Base-by-base conservation (phyloP, 176 grass and related monocot genomes). In the Saccharum officinarum region DNA sequence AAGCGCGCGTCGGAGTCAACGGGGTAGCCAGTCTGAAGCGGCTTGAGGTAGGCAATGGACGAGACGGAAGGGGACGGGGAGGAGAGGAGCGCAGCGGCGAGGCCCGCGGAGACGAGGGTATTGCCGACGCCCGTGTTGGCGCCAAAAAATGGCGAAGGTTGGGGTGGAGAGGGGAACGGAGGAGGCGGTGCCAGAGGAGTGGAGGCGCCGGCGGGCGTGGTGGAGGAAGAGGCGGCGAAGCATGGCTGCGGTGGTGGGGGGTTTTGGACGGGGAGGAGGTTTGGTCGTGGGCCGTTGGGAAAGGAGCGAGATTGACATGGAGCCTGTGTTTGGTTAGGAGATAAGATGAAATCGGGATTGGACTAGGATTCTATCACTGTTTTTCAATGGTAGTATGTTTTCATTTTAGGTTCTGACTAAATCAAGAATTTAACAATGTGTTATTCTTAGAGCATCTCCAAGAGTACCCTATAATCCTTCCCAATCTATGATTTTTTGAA, bases 101-200 rank as follows among this genome's bases (percentile, higher is more conserved):
- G 91, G 14, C 96, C 96, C 31, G 93, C 82, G 72, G 91, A 98
- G 55, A 95, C 91, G 62, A 95, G 85, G 46, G 96, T 98, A 83
- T 98, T 98, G 80, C 96, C 96, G 41, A 98, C 91, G 82, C 87
- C 96, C 3, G 96, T 98, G 87, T 98, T 98, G 77, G 93, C 86
- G 49, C 96, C 96, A 85, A 89, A 89, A 98, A 7, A 98, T 33
- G 57, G 87, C 67, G 74, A 95, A 93, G 77, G 81, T 76, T 57
- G 96, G 96, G 22, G 82, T 76, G 46, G 85, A 81, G 41, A 95
- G 91, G 63, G 82, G 80, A 18, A 80, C 39, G 7, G 52, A 30
- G 60, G 44, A 41, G 41, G 75, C 9, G 31, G 31, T 11, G 15
- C 73, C 37, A 40, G 68, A 3, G 7, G 40, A 82, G 66, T 54